phyloP scores from a whole-genome alignment of 202 grass and related monocot species.

The Schoenoplectus tabernaemontani region DNA sequence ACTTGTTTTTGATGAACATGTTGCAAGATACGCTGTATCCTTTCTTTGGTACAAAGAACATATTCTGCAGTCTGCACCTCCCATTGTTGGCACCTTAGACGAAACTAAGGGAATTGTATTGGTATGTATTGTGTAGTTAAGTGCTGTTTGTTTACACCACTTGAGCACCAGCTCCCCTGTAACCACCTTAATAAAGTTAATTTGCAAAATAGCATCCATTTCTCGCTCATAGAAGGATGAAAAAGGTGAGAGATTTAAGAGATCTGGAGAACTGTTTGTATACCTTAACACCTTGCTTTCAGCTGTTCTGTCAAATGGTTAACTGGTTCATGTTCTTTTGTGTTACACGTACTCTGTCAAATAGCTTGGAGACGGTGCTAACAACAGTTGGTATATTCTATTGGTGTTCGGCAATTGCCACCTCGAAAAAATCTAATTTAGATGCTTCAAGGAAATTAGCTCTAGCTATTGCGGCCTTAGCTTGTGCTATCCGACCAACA shows the following conservation, averaged over 20 bases:
- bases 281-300: conserved; percentile 39
- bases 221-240: neutral
- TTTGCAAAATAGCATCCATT: neutral
- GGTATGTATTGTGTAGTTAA: neutral
- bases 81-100: neutral
- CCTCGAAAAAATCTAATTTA: conserved; percentile 30
- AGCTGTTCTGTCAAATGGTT: conserved; percentile 75
- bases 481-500: conserved; percentile 85
- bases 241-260: neutral
- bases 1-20: conserved; percentile 55
- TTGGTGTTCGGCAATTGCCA: conserved; percentile 53
- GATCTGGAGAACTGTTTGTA: neutral
- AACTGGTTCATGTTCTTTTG: conserved; percentile 99
- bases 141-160: neutral
- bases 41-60: conserved; percentile 7
- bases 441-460: conserved; percentile 56
- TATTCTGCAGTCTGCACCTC: neutral
- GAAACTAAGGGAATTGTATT: neutral
- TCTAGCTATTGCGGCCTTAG: conserved; percentile 54
- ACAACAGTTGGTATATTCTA: conserved; percentile 70
- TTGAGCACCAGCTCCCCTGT: neutral
- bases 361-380: conserved; percentile 85
- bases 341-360: conserved; percentile 73
- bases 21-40: conserved; percentile 84
- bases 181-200: neutral